Evolutionary conservation across 352 stramenopile species (phyloP).

Genomic region (Globisporangium polare): DNA sequence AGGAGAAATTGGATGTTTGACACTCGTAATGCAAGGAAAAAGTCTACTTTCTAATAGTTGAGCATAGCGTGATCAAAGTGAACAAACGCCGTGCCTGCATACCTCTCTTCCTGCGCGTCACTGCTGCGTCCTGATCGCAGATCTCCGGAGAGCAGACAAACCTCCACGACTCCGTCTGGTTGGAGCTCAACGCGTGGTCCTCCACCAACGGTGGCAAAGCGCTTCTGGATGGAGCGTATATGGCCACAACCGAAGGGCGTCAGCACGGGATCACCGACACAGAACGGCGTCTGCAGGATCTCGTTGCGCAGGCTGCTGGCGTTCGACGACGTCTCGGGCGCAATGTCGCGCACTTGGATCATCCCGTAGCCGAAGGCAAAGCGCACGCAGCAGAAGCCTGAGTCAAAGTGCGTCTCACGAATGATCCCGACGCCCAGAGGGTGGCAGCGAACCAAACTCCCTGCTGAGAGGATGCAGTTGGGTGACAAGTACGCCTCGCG

Average conservation of each 20-base stretch:
- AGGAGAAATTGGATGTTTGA: neutral
- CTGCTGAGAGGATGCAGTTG: slow-evolving; percentile 37
- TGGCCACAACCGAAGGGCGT: slow-evolving; percentile 65
- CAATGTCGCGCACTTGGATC: slow-evolving; percentile 49
- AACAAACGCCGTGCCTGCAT: slow-evolving; percentile 14
- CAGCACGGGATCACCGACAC: slow-evolving; percentile 53
- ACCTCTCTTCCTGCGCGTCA: slow-evolving; percentile 1
- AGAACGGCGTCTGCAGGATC: slow-evolving; percentile 25
- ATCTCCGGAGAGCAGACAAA: slow-evolving; percentile 12
- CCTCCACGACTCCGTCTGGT: slow-evolving; percentile 8
- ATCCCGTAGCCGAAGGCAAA: slow-evolving; percentile 63
- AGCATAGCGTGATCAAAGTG: slow-evolving; percentile 9
- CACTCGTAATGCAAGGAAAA: neutral
- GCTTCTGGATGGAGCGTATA: slow-evolving; percentile 28
- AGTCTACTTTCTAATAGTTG: slow-evolving; percentile 14
- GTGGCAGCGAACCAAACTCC: slow-evolving; percentile 45
- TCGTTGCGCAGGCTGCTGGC: slow-evolving; percentile 17
- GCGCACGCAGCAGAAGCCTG: slow-evolving; percentile 53
- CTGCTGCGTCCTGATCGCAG: neutral
- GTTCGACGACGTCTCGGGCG: slow-evolving; percentile 37
- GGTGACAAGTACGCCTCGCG: slow-evolving; percentile 50
- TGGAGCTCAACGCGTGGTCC: neutral
- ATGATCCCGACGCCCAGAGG: slow-evolving; percentile 60
- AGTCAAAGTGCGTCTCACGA: slow-evolving; percentile 52
- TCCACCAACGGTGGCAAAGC: neutral